These are phyloP conservation scores for Biscogniauxia marginata DNA, from an alignment of 2,329 filamentous ascomycete species.

Conservation along the genomic window DNA sequence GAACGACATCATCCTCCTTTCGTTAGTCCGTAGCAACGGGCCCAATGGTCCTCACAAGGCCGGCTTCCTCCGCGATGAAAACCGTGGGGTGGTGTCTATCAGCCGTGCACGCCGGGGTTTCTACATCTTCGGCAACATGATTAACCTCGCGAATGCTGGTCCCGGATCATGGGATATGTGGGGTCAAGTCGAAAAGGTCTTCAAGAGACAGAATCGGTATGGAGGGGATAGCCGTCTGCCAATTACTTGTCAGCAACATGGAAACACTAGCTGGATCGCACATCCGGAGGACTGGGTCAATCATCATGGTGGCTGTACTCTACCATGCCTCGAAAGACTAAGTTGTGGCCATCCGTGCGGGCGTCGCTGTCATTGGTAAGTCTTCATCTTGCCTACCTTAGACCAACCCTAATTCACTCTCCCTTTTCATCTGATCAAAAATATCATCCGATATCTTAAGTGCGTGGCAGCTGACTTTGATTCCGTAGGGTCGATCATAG, in stretches of 20 bases:
- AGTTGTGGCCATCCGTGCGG: slow-evolving; percentile 30
- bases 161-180: slow-evolving; percentile 43
- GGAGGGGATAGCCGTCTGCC: slow-evolving; percentile 48
- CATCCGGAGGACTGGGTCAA: slow-evolving; percentile 52
- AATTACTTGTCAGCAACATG: slow-evolving; percentile 62
- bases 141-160: slow-evolving; percentile 47
- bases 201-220: slow-evolving; percentile 38
- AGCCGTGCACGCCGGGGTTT: slow-evolving; percentile 75
- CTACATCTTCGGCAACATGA: slow-evolving; percentile 79
- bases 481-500: slow-evolving; percentile 25
- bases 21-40: slow-evolving; percentile 71
- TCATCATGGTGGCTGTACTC: slow-evolving; percentile 29
- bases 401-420: not conserved
- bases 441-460: not conserved
- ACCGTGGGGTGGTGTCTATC: slow-evolving; percentile 57
- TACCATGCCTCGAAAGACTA: slow-evolving; percentile 22
- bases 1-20: slow-evolving; percentile 79
- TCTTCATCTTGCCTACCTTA: not conserved
- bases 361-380: slow-evolving; percentile 33
- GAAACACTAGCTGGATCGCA: slow-evolving; percentile 48
- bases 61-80: slow-evolving; percentile 69
- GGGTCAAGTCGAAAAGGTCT: slow-evolving; percentile 36
- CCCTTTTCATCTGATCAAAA: not conserved
- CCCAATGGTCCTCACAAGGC: slow-evolving; percentile 44
- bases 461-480: slow-evolving; percentile 2